Percentiles rank a stretch among this genome's conserved stretches.
Evolutionary conservation across 352 stramenopile species (phyloP).

Genomic region (Phytophthora megakarya): DNA sequence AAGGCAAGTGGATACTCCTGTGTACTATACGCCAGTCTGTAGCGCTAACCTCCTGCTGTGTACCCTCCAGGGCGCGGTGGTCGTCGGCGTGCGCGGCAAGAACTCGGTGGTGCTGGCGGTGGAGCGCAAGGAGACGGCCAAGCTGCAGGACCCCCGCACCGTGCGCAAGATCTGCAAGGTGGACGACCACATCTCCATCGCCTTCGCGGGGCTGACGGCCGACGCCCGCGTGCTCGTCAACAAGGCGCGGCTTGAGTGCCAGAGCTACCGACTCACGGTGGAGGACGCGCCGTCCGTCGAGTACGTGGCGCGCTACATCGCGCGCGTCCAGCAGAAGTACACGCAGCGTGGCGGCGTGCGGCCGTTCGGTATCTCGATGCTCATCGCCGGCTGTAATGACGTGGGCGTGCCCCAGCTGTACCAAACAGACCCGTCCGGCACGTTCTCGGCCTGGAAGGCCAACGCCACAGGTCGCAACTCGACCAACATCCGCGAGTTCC

Average conservation of each 20-base stretch:
- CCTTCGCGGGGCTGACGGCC: constrained; percentile 98
- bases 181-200: constrained; percentile 97
- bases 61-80: constrained; percentile 88
- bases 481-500: constrained; percentile 98
- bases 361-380: constrained; percentile 98
- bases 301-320: constrained; percentile 98
- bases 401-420: constrained; percentile 95
- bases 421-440: constrained; percentile 98
- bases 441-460: constrained; percentile 98
- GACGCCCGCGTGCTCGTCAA: constrained; percentile 98
- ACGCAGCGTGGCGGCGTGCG: constrained; percentile 98
- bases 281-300: constrained; percentile 95
- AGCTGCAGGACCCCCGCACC: constrained; percentile 97
- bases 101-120: constrained; percentile 95
- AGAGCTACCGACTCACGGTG: constrained; percentile 98
- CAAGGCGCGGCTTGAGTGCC: constrained; percentile 96
- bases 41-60: neutral
- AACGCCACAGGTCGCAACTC: constrained; percentile 98
- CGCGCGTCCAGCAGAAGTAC: constrained; percentile 97
- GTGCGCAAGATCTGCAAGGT: constrained; percentile 99
- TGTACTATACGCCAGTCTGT: neutral
- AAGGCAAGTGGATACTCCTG: constrained; percentile 53
- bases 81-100: constrained; percentile 97
- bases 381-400: constrained; percentile 95
- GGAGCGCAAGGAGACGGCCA: constrained; percentile 89